Evolutionary conservation across 2,329 filamentous ascomycete species (phyloP).

Genomic region (Phialophora chinensis): DNA sequence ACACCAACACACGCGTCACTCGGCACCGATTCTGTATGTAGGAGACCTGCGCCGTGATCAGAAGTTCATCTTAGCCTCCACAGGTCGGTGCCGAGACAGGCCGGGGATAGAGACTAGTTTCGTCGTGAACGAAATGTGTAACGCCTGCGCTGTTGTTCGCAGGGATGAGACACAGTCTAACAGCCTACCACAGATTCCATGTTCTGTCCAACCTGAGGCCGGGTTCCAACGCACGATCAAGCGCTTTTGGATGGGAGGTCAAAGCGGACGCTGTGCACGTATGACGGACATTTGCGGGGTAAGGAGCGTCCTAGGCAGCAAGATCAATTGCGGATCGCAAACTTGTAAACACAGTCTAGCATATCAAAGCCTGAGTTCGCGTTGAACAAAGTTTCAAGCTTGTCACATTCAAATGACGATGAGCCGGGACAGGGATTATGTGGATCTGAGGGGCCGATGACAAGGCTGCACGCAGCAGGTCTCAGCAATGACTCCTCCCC

Average conservation of each 20-base stretch:
- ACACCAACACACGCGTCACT: background rate
- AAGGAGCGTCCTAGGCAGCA: background rate
- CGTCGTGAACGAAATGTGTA: background rate
- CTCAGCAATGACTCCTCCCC: background rate
- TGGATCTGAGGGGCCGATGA: background rate
- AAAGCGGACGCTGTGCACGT: background rate
- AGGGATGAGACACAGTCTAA: background rate
- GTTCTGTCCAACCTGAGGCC: background rate
- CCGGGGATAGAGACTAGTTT: background rate
- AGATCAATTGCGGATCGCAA: background rate
- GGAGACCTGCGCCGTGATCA: background rate
- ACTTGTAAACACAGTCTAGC: background rate
- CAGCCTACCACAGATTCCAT: background rate
- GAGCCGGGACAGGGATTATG: background rate
- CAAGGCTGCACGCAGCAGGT: background rate
- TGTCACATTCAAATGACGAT: constrained; percentile 1
- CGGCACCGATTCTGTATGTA: background rate
- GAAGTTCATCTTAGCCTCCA: background rate
- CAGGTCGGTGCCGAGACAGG: background rate
- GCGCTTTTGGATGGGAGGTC: background rate
- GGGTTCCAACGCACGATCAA: background rate
- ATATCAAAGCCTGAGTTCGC: background rate
- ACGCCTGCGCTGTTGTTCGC: background rate
- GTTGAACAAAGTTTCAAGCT: background rate
- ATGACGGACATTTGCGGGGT: background rate